Conservation (phyloP, 805 yeast genomes). For the Cephaloascus fragrans region DNA sequence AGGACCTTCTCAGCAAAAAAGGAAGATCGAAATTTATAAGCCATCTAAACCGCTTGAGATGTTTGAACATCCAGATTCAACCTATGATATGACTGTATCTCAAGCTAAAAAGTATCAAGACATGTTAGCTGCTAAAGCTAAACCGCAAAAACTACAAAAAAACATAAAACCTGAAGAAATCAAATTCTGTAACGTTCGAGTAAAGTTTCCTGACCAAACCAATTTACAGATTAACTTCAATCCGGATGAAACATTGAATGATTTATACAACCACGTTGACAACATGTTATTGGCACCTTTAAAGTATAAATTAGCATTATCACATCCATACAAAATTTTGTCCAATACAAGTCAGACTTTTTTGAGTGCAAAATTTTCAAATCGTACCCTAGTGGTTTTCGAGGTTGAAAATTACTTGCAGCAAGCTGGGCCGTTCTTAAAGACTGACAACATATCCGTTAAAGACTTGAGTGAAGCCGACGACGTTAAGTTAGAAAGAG, state of each 20-base stretch:
- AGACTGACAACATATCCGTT: conserved; percentile 15
- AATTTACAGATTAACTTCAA: conserved; percentile 18
- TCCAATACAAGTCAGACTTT: conserved; percentile 17
- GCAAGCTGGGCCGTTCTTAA: conserved; percentile 14
- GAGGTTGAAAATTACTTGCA: conserved; percentile 8
- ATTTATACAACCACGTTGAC: conserved; percentile 1
- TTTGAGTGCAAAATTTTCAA: conserved; percentile 29
- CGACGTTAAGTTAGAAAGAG: conserved; percentile 8
- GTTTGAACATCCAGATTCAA: background rate
- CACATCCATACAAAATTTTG: conserved; percentile 36
- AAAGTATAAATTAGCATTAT: conserved; percentile 28
- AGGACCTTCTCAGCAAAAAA: too few species aligned
- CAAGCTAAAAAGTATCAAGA: conserved; percentile 47
- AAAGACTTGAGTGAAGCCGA: conserved; percentile 19
- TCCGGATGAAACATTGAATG: conserved; percentile 10
- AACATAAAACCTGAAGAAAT: conserved; percentile 12
- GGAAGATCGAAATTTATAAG: background rate
- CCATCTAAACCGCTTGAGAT: background rate
- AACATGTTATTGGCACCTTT: conserved; percentile 14
- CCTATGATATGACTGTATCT: conserved; percentile 35
- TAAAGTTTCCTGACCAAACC: conserved; percentile 9
- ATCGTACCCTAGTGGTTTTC: conserved; percentile 34
- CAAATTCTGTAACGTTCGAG: conserved; percentile 10
- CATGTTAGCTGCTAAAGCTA: conserved; percentile 32
- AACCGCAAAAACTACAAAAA: too few species aligned